Percentiles rank a stretch among this genome's conserved stretches.
Conservation (phyloP, 2,329 filamentous ascomycete genomes). For the Plectosphaerella cucumerina region DNA sequence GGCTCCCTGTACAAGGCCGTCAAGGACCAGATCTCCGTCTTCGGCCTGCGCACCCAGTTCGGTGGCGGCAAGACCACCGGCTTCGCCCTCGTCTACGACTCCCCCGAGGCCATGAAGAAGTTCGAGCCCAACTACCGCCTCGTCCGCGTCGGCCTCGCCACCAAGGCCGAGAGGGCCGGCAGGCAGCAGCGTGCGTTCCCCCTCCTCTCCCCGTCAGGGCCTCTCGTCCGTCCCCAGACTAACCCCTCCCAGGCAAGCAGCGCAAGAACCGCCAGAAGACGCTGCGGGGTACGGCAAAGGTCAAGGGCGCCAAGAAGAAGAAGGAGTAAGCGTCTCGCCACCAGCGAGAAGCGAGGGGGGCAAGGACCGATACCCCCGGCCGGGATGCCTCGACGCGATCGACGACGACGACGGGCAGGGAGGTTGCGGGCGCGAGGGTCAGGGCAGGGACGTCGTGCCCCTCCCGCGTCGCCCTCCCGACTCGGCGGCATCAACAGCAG, state of each 20-base stretch:
- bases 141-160: constrained; percentile 85
- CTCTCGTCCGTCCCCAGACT: constrained; percentile 6
- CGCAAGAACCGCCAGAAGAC: constrained; percentile 99
- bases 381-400: neutral
- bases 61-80: constrained; percentile 99
- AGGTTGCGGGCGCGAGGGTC: neutral
- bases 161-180: constrained; percentile 94
- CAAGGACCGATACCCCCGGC: neutral
- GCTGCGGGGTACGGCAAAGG: constrained; percentile 95
- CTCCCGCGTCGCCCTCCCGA: neutral
- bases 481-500: no score
- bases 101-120: constrained; percentile 97
- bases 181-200: constrained; percentile 94
- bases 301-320: constrained; percentile 91
- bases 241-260: constrained; percentile 80
- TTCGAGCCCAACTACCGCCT: constrained; percentile 99
- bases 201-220: neutral
- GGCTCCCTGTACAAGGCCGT: constrained; percentile 94
- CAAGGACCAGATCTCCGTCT: constrained; percentile 97
- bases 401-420: neutral
- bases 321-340: constrained; percentile 69
- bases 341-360: constrained; percentile 10
- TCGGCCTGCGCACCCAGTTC: constrained; percentile 97
- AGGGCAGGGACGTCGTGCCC: neutral
- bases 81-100: constrained; percentile 98